Evolutionary conservation across 163 green algal genomes (phyloP).

Genomic region (Scenedesmus sp.): DNA sequence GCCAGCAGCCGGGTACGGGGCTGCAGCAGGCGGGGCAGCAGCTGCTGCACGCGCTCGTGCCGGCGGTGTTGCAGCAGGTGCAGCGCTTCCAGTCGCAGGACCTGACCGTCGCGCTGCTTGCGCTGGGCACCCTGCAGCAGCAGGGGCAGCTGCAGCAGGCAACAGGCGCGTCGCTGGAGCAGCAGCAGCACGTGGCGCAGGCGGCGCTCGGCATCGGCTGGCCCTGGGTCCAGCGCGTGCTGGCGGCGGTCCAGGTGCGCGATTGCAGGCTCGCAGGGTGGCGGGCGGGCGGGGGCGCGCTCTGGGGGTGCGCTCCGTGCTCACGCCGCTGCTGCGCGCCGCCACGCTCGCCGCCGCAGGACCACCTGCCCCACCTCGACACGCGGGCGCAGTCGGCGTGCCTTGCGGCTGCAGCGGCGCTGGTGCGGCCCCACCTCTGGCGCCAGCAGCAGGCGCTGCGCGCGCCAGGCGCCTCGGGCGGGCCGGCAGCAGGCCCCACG

Average conservation of each 20-base stretch:
- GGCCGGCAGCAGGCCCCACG: not conserved
- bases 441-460: not conserved
- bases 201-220: not conserved
- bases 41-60: constrained; percentile 26
- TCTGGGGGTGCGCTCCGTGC: too few relatives aligned
- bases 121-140: constrained; percentile 2
- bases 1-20: constrained; percentile 10
- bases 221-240: constrained; percentile 14
- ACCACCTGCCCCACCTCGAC: not conserved
- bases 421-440: constrained; percentile 11
- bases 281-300: too few relatives aligned
- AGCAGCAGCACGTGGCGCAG: not conserved
- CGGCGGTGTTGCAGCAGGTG: constrained; percentile 15
- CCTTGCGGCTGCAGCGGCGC: constrained; percentile 19
- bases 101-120: constrained; percentile 20
- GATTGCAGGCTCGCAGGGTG: too few relatives aligned
- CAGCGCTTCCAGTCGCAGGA: constrained; percentile 4
- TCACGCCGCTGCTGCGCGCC: not conserved
- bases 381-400: constrained; percentile 5
- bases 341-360: not conserved
- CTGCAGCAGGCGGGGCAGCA: constrained; percentile 20
- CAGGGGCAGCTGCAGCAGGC: not conserved
- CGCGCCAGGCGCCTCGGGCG: not conserved
- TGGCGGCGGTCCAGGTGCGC: constrained; percentile 24
- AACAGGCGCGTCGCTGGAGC: too few relatives aligned